These are phyloP conservation scores for Penicillium occitanis DNA, from an alignment of 2,329 filamentous ascomycete genomes.

Conservation along the genomic window DNA sequence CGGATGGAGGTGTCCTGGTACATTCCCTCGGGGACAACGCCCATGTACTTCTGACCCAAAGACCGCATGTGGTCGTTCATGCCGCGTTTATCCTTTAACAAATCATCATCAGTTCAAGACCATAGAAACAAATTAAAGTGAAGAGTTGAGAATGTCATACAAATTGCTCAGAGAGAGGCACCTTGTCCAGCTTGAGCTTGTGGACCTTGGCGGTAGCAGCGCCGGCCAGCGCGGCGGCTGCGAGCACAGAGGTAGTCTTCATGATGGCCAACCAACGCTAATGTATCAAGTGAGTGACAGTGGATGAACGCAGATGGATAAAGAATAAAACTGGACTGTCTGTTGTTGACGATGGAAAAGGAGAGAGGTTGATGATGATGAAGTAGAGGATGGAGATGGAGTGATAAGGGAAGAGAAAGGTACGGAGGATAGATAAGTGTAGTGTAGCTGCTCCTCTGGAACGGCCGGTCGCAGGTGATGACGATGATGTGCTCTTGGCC, in stretches of 20 bases:
- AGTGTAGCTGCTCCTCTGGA: slow-evolving; percentile 22
- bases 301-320: slow-evolving; percentile 16
- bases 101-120: slow-evolving; percentile 14
- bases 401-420: slow-evolving; percentile 23
- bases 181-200: slow-evolving; percentile 97
- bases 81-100: slow-evolving; percentile 66
- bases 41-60: slow-evolving; percentile 96
- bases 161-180: slow-evolving; percentile 87
- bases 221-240: slow-evolving; percentile 76
- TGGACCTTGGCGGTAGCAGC: slow-evolving; percentile 82
- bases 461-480: slow-evolving; percentile 28
- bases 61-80: slow-evolving; percentile 78
- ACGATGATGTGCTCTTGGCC: slow-evolving; percentile 19
- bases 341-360: slow-evolving; percentile 20
- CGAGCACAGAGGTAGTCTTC: slow-evolving; percentile 81
- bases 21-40: slow-evolving; percentile 71
- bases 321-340: slow-evolving; percentile 22
- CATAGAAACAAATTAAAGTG: not conserved
- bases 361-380: slow-evolving; percentile 23
- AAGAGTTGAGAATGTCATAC: slow-evolving; percentile 55
- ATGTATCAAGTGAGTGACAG: slow-evolving; percentile 13
- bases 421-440: not conserved
- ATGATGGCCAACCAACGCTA: slow-evolving; percentile 52
- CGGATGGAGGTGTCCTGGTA: slow-evolving; percentile 73
- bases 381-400: slow-evolving; percentile 16